Evolutionary conservation across 2,329 filamentous ascomycete species (phyloP), one percentile per base, ranked within the genome.

Genomic region (Diplodia scrobiculata): DNA sequence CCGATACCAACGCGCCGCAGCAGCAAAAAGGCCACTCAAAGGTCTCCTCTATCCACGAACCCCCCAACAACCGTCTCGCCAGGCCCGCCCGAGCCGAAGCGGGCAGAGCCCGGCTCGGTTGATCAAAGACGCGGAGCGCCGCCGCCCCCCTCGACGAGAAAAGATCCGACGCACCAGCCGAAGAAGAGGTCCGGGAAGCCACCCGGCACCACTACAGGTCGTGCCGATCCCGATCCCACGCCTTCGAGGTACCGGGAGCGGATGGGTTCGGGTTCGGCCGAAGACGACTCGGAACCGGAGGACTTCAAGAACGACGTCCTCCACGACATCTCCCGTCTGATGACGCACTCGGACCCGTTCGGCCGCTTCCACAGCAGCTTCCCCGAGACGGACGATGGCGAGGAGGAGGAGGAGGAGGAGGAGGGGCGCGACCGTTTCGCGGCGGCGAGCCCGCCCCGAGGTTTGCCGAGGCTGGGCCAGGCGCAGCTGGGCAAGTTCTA

Each of bases 351-450:
- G 2, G 58, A 62, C 45, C 41, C 58, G 7, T 62, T 62, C 25
- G 41, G 58, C 41, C 41, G 45, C 41, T 62, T 62, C 19, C 58
- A 50, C 58, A 48, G n/a, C n/a, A 27, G 9, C 19, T 36, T 59
- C 38, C 55, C 55, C 11, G 36, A 29, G 19, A 17, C 10, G 14
- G 7, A 10, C 5, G 27, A 50, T 4, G 25, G 41, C 17, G 58
- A 62, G 4, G 45, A 36, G 21, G 45, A 50, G 3, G 58, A 59
- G 7, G 27, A 21, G 21, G 21, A 21, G 21, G 21, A 21, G 3
- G 58, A 59, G 7, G 27, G 11, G 52, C 32, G 29, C 9, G 52
- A 55, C 19, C 11, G 10, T 17, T 13, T 50, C 34, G 25, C 41
- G 41, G 14, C 14, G 2, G 5, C 55, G 9, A 25, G 14, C 6